Conservation (phyloP, 2,329 filamentous ascomycete genomes). For the Epichloe typhina region DNA sequence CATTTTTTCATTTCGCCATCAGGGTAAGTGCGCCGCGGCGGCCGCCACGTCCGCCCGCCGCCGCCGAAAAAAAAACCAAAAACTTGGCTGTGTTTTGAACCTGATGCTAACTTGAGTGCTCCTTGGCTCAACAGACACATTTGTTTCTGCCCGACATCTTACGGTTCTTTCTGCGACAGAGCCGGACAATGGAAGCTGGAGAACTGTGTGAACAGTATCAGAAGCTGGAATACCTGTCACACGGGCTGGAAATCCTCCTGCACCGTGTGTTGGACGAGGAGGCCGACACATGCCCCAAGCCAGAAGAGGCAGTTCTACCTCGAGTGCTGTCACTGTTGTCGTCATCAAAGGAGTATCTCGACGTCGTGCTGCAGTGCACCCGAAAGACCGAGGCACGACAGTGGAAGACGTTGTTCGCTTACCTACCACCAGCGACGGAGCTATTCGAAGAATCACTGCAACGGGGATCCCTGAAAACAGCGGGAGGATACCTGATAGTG, state of each 20-base stretch:
- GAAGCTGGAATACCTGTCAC: constrained; percentile 78
- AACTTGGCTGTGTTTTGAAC: background rate
- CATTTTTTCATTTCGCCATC: constrained; percentile 77
- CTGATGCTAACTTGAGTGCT: background rate
- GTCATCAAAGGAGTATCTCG: constrained; percentile 72
- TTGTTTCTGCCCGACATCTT: constrained; percentile 84
- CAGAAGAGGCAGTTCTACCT: constrained; percentile 51
- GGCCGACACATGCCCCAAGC: constrained; percentile 57
- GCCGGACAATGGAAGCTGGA: constrained; percentile 68
- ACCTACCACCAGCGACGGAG: constrained; percentile 79
- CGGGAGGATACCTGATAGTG: constrained; percentile 90
- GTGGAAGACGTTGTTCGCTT: constrained; percentile 86
- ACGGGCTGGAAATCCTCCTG: constrained; percentile 81
- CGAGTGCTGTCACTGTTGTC: constrained; percentile 51
- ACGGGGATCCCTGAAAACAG: constrained; percentile 80
- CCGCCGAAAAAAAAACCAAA: background rate
- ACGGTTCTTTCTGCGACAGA: constrained; percentile 61
- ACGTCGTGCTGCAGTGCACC: constrained; percentile 92
- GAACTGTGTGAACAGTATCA: constrained; percentile 76
- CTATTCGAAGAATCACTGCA: constrained; percentile 87
- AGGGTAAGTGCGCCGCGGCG: constrained; percentile 45
- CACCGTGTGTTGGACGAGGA: constrained; percentile 92
- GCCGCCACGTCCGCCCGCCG: too few relatives aligned
- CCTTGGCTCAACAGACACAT: constrained; percentile 50
- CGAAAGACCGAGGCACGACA: constrained; percentile 92